Evolutionary conservation across 164 flowering plant genomes (phyloP).

Genomic region (Stephania cephalantha): DNA sequence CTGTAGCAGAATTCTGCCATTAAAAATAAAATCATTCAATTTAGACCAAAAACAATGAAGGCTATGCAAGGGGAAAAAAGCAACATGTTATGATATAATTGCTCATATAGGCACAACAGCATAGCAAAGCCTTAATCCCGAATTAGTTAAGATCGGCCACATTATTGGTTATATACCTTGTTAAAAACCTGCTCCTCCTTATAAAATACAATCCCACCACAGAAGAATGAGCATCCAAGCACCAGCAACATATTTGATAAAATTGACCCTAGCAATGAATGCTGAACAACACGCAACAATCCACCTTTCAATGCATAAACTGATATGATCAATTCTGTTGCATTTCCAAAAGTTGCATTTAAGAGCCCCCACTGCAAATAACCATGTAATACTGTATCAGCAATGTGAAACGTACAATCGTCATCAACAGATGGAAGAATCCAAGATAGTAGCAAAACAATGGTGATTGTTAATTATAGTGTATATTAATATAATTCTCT

Average conservation of each 20-base stretch:
- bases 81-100: not conserved
- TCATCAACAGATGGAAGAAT: not conserved
- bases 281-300: constrained; percentile 74
- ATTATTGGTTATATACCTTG: constrained; percentile 33
- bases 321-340: constrained; percentile 75
- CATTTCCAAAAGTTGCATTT: constrained; percentile 80
- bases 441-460: not conserved
- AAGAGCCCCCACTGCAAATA: constrained; percentile 65
- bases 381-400: not conserved
- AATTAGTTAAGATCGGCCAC: too few relatives aligned
- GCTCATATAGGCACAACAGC: too few relatives aligned
- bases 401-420: not conserved
- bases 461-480: not conserved
- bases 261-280: constrained; percentile 63
- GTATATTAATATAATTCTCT: not conserved
- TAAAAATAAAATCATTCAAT: not conserved
- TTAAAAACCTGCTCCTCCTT: constrained; percentile 47
- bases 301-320: constrained; percentile 56
- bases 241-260: constrained; percentile 70
- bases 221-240: constrained; percentile 69
- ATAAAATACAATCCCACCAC: constrained; percentile 46
- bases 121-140: too few relatives aligned
- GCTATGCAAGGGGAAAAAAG: not conserved
- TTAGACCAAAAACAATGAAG: not conserved
- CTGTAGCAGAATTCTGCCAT: constrained; percentile 55